phyloP scores from a whole-genome alignment of 345 rosid genomes.

The Balakata baccata region DNA sequence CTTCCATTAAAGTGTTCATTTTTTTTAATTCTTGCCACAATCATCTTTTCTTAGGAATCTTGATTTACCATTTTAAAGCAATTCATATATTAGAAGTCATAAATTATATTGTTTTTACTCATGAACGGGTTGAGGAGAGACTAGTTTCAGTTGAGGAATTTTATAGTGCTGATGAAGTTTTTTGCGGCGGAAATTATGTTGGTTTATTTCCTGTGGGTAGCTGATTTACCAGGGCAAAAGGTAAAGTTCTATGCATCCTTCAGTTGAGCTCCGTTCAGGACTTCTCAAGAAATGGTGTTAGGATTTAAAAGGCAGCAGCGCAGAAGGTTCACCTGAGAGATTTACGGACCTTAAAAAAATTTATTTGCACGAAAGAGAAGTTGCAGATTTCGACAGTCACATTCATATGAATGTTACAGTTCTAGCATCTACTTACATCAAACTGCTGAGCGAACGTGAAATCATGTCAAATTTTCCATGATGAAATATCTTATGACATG shows the following conservation, averaged over 20 bases:
- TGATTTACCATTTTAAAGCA: not conserved
- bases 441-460: not conserved
- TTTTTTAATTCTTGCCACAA: no score
- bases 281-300: not conserved
- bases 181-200: slow-evolving; percentile 28
- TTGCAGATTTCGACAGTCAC: not conserved
- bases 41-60: not conserved
- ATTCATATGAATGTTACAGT: not conserved
- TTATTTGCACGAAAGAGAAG: not conserved
- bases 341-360: not conserved
- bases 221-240: slow-evolving; percentile 28
- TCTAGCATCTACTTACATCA: not conserved
- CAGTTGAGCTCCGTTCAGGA: not conserved
- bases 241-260: slow-evolving; percentile 13
- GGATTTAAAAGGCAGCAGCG: not conserved
- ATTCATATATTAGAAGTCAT: not conserved
- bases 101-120: not conserved
- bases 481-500: no score
- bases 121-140: slow-evolving; percentile 36
- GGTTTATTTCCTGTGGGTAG: slow-evolving; percentile 28
- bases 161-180: slow-evolving; percentile 35
- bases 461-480: not conserved
- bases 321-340: not conserved
- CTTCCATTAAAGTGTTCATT: no score
- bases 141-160: slow-evolving; percentile 34